These are phyloP conservation scores for Tylopilus orsonianus DNA, from an alignment of 1,284 basidiomycete species.

Conservation along the genomic window DNA sequence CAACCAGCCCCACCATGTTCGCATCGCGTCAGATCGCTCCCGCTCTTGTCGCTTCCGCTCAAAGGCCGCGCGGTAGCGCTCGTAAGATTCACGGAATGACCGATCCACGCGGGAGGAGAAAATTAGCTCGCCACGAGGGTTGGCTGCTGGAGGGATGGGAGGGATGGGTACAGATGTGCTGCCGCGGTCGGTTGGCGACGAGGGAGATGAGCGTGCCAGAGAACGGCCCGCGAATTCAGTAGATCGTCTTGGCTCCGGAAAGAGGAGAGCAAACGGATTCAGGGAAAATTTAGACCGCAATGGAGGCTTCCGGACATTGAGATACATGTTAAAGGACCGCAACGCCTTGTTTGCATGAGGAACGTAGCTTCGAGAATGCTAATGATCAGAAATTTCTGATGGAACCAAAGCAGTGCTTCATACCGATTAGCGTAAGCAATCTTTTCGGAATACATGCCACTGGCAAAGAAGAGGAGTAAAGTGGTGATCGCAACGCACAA, in stretches of 20 bases:
- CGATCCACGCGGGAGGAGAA: conserved; percentile 88
- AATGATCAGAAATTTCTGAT: conserved; percentile 17
- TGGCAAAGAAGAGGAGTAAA: conserved; percentile 92
- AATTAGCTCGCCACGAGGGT: conserved; percentile 94
- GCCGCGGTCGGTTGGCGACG: conserved; percentile 32
- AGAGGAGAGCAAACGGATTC: conserved; percentile 66
- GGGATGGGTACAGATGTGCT: conserved; percentile 53
- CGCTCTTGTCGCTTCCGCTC: conserved; percentile 78
- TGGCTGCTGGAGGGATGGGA: conserved; percentile 84
- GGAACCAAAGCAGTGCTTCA: conserved; percentile 31
- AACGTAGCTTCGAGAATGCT: conserved; percentile 69
- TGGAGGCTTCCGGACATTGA: conserved; percentile 86
- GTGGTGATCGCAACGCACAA: conserved; percentile 87
- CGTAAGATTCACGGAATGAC: conserved; percentile 87
- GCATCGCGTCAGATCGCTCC: conserved; percentile 43
- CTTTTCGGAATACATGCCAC: conserved; percentile 95
- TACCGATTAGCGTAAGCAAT: conserved; percentile 95
- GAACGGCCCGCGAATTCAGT: conserved; percentile 14
- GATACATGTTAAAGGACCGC: conserved; percentile 93
- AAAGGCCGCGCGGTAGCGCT: conserved; percentile 89
- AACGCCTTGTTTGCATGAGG: conserved; percentile 94
- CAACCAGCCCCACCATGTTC: conserved; percentile 46
- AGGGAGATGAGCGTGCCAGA: conserved; percentile 30
- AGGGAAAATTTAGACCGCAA: conserved; percentile 58
- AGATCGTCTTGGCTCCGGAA: conserved; percentile 47